Evolutionary conservation across 2,329 filamentous ascomycete species (phyloP).

Genomic region (Akanthomyces dipterigenus): DNA sequence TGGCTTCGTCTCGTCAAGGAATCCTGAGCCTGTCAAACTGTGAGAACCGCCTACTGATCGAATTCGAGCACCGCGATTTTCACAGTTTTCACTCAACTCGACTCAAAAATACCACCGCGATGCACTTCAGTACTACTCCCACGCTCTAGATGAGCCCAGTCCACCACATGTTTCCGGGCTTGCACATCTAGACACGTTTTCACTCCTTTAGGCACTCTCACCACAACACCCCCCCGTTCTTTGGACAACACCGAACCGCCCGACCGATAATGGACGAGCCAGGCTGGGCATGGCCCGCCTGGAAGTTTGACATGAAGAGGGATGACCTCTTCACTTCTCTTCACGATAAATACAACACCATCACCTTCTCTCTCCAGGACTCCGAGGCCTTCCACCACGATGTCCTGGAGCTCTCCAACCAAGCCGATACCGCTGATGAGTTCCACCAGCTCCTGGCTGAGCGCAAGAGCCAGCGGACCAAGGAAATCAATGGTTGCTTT

Average conservation of each 20-base stretch:
- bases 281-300: slow-evolving; percentile 48
- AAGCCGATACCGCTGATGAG: slow-evolving; percentile 43
- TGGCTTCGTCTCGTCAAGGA: slow-evolving; percentile 14
- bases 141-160: slow-evolving; percentile 17
- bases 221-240: slow-evolving; percentile 7
- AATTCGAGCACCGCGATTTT: slow-evolving; percentile 8
- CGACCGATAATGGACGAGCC: slow-evolving; percentile 46
- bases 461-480: slow-evolving; percentile 47
- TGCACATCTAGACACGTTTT: slow-evolving; percentile 8
- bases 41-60: slow-evolving; percentile 6
- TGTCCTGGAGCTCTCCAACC: slow-evolving; percentile 50
- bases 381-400: slow-evolving; percentile 56
- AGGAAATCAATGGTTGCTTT: slow-evolving; percentile 48
- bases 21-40: slow-evolving; percentile 7
- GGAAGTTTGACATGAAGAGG: slow-evolving; percentile 58
- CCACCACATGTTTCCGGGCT: slow-evolving; percentile 7
- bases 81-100: slow-evolving; percentile 5
- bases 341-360: slow-evolving; percentile 54
- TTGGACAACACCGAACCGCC: slow-evolving; percentile 5
- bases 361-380: slow-evolving; percentile 49
- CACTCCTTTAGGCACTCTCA: slow-evolving; percentile 11
- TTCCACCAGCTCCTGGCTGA: slow-evolving; percentile 48
- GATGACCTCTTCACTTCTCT: slow-evolving; percentile 51
- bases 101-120: slow-evolving; percentile 15
- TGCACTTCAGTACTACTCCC: slow-evolving; percentile 14